phyloP scores from a whole-genome alignment of 2,329 filamentous ascomycete genomes.

The Ophiostoma himal-ulmi region DNA sequence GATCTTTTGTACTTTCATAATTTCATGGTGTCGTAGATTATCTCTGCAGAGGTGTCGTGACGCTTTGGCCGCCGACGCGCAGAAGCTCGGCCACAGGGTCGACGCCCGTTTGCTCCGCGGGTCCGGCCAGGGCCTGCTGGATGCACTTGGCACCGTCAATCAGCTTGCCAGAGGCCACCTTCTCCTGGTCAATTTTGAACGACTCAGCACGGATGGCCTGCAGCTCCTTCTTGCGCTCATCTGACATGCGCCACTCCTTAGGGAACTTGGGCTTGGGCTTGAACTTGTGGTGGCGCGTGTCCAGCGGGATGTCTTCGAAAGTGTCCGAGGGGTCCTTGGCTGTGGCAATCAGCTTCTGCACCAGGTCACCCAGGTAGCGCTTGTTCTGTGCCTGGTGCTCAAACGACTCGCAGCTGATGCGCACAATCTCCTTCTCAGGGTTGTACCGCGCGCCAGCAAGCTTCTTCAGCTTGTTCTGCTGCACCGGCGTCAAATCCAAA shows the following conservation, averaged over 20 bases:
- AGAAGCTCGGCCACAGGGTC: constrained; percentile 25
- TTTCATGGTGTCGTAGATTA: not conserved
- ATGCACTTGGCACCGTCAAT: constrained; percentile 54
- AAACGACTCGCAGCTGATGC: constrained; percentile 87
- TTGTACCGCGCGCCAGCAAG: constrained; percentile 82
- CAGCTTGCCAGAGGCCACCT: constrained; percentile 47
- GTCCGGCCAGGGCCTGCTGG: constrained; percentile 34
- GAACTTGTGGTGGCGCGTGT: constrained; percentile 75
- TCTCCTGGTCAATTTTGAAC: constrained; percentile 49
- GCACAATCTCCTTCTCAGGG: constrained; percentile 70
- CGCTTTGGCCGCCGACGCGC: not conserved
- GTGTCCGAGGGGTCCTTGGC: constrained; percentile 73
- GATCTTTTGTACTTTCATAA: not conserved
- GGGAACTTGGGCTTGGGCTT: constrained; percentile 69
- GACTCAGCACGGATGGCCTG: constrained; percentile 52
- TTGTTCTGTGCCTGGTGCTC: constrained; percentile 93
- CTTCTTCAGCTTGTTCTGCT: constrained; percentile 79
- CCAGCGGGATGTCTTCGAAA: constrained; percentile 84
- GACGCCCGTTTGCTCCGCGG: not conserved
- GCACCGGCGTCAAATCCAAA: constrained; percentile 60
- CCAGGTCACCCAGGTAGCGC: constrained; percentile 76
- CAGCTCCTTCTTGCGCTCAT: constrained; percentile 60
- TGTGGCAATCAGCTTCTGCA: constrained; percentile 65
- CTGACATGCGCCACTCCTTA: constrained; percentile 72
- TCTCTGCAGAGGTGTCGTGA: not conserved